These are phyloP conservation scores for Fusarium haematococcum DNA, from an alignment of 2,329 filamentous ascomycete species.

Conservation along the genomic window DNA sequence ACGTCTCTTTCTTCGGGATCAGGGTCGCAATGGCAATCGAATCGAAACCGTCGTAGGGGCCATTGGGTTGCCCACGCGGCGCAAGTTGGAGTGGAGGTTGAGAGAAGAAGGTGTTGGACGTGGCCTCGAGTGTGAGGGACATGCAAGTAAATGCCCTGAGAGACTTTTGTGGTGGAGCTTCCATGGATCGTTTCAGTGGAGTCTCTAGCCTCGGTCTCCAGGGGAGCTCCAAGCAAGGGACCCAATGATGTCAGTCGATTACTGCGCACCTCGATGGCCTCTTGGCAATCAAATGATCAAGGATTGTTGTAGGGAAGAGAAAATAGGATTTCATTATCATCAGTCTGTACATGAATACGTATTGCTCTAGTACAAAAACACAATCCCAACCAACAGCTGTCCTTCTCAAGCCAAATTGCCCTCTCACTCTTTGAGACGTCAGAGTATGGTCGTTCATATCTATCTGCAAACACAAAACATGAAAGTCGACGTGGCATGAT, in stretches of 20 bases:
- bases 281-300: neutral
- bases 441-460: constrained; percentile 37
- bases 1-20: constrained; percentile 8
- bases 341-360: constrained; percentile 22
- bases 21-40: constrained; percentile 28
- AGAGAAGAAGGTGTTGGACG: constrained; percentile 20
- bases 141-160: constrained; percentile 23
- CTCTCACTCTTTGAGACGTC: constrained; percentile 43
- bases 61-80: constrained; percentile 42
- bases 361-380: constrained; percentile 21
- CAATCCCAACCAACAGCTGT: constrained; percentile 13
- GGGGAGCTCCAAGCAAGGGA: constrained; percentile 15
- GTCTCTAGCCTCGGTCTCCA: constrained; percentile 9
- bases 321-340: constrained; percentile 25
- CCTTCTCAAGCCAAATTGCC: constrained; percentile 36
- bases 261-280: constrained; percentile 1
- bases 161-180: constrained; percentile 42
- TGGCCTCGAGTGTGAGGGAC: constrained; percentile 34
- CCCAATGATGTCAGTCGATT: constrained; percentile 15
- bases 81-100: constrained; percentile 13
- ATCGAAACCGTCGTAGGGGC: constrained; percentile 30
- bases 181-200: constrained; percentile 22
- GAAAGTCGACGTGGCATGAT: constrained; percentile 33
- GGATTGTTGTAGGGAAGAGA: neutral
- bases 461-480: constrained; percentile 35